phyloP scores from a whole-genome alignment of 2,329 filamentous ascomycete genomes.

The Emericellopsis atlantica region DNA sequence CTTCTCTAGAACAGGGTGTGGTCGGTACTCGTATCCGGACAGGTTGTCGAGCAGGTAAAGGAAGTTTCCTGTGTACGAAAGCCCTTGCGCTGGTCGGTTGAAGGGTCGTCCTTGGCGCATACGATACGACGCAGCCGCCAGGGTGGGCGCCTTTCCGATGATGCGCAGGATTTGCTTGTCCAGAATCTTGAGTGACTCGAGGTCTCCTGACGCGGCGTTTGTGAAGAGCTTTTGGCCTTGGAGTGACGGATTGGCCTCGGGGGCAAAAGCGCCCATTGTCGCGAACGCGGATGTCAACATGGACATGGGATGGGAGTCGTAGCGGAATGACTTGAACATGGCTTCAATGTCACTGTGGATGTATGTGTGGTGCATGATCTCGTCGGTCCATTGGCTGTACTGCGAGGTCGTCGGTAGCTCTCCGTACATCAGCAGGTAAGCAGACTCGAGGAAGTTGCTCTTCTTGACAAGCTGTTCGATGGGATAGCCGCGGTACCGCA shows the following conservation, averaged over 20 bases:
- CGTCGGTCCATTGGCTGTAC: conserved; percentile 26
- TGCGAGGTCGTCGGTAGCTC: conserved; percentile 30
- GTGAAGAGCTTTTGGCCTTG: conserved; percentile 36
- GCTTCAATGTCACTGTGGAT: conserved; percentile 34
- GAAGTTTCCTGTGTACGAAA: conserved; percentile 42
- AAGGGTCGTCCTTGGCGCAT: conserved; percentile 39
- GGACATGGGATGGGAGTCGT: conserved; percentile 39
- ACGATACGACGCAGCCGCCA: conserved; percentile 37
- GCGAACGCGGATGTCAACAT: conserved; percentile 37
- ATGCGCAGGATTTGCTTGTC: conserved; percentile 40
- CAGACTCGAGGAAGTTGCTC: conserved; percentile 35
- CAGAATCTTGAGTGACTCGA: conserved; percentile 25
- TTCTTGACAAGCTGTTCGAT: conserved; percentile 36
- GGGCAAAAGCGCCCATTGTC: conserved; percentile 33
- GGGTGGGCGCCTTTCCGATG: conserved; percentile 35
- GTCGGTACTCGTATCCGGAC: conserved; percentile 29
- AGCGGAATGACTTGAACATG: conserved; percentile 37
- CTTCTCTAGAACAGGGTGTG: conserved; percentile 34
- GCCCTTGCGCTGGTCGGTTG: conserved; percentile 30
- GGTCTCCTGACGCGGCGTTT: conserved; percentile 25
- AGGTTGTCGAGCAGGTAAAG: conserved; percentile 40
- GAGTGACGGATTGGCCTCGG: conserved; percentile 36
- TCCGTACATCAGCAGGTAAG: conserved; percentile 38
- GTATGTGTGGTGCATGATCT: conserved; percentile 38
- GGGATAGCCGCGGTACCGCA: conserved; percentile 38